A percentile compares a stretch with the other conserved stretches of the same genome.
Evolutionary conservation across 345 rosid species (phyloP).

Genomic region (Corymbia maculata): DNA sequence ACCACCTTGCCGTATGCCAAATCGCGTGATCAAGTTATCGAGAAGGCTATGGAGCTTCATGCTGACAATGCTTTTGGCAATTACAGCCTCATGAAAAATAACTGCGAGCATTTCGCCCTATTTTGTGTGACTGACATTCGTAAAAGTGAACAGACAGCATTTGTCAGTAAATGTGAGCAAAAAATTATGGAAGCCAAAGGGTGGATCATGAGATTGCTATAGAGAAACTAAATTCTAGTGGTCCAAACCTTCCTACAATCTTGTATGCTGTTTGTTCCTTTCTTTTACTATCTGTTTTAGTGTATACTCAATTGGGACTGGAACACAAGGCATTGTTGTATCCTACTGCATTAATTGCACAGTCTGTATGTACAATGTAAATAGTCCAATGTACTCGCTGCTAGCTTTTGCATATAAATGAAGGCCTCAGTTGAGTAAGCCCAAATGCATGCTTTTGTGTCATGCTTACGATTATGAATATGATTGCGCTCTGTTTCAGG

Average conservation of each 20-base stretch:
- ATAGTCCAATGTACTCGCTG: no score
- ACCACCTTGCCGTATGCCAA: not conserved
- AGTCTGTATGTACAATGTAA: not conserved
- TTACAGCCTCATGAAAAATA: not conserved
- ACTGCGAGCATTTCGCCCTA: not conserved
- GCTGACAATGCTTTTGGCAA: not conserved
- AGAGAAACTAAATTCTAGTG: not conserved
- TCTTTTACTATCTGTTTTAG: not conserved
- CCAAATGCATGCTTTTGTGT: constrained; percentile 18
- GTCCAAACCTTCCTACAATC: not conserved
- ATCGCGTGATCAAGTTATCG: not conserved
- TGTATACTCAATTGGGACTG: not conserved
- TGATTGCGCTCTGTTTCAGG: no score
- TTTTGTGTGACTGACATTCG: not conserved
- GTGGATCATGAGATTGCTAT: not conserved
- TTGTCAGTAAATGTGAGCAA: constrained; percentile 18
- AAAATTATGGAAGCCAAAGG: constrained; percentile 28
- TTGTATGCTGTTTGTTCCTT: not conserved
- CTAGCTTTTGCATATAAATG: no score
- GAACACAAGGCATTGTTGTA: not conserved
- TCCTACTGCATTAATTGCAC: not conserved
- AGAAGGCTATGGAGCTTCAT: not conserved
- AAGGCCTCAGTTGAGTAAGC: not conserved
- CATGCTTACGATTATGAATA: not conserved
- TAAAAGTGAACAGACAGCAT: not conserved